Evolutionary conservation across 805 yeast species (phyloP), one percentile per base, ranked within the genome.

Genomic region (Diddensiella santjacobensis): DNA sequence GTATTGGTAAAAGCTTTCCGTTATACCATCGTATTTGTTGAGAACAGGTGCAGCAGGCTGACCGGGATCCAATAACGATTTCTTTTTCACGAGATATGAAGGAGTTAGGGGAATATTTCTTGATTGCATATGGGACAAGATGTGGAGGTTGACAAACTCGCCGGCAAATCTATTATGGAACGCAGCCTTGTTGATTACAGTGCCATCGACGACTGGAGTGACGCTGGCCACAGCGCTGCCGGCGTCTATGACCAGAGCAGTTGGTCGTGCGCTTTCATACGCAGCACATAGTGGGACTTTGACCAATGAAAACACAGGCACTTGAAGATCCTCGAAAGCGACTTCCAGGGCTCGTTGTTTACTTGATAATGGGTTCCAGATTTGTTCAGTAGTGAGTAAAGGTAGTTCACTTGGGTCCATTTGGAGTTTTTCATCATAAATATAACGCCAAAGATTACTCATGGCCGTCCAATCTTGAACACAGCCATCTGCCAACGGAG

Each of bases 231-330:
- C 77, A 2, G 83, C 72, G 6, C 85, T 73, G 2, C 96, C 96
- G 40, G 89, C 67, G 62, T 90, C 96, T 22, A 89, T 75, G 5
- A 89, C 87, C 50, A 90, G 71, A 3, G 91, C 88, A 8, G 84
- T 82, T 22, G 86, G 76, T 60, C 81, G 80, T 1, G 95, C 91
- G 55, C 53, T 49, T 19, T 54, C 66, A 22, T 62, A 65, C 20
- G 70, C 63, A 2, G 69, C 82, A 30, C 91, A 85, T 47, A 90
- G 68, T 4, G 96, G 95, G 33, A 82, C 78, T 61, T 85, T 83
- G 19, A 86, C 77, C 39, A 89, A 69, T 22, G 88, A 81, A 58
- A 90, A 80, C 5, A 84, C 75, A 0, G 96, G 96, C 8, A 87
- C 87, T 42, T 80, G 70, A 37, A 87, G 71, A 47, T 74, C 78